Conservation (phyloP, 1,139 yeast genomes). For the Suhomyces maxii region DNA sequence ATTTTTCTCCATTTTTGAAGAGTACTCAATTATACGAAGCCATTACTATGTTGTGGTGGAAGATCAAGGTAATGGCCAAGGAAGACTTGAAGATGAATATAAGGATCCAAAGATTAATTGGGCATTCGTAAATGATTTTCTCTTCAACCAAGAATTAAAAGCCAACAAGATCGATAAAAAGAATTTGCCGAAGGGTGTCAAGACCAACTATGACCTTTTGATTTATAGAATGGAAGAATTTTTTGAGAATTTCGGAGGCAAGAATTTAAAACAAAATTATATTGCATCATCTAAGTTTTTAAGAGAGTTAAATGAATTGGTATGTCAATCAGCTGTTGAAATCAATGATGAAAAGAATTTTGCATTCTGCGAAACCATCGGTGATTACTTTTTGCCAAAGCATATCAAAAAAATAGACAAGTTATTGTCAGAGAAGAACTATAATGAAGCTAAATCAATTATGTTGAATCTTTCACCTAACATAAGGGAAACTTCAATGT, state of each 20-base stretch:
- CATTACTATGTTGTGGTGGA: slow-evolving; percentile 33
- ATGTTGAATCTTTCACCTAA: slow-evolving; percentile 32
- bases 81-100: slow-evolving; percentile 17
- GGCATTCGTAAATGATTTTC: slow-evolving; percentile 22
- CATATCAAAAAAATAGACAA: slow-evolving; percentile 45
- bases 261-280: slow-evolving; percentile 8
- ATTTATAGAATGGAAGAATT: slow-evolving; percentile 23
- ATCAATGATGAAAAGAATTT: slow-evolving; percentile 31
- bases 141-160: slow-evolving; percentile 29
- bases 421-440: slow-evolving; percentile 40
- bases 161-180: slow-evolving; percentile 34
- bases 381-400: slow-evolving; percentile 45
- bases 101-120: slow-evolving; percentile 28
- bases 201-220: slow-evolving; percentile 38
- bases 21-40: slow-evolving; percentile 40
- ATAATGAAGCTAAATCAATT: slow-evolving; percentile 40
- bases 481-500: slow-evolving; percentile 41
- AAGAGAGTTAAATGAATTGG: slow-evolving; percentile 37
- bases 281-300: slow-evolving; percentile 18
- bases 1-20: slow-evolving; percentile 41
- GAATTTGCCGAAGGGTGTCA: slow-evolving; percentile 24
- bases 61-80: slow-evolving; percentile 7
- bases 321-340: slow-evolving; percentile 50
- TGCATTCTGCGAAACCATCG: slow-evolving; percentile 34
- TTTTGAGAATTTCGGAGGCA: slow-evolving; percentile 10